Evolutionary conservation across 805 yeast species (phyloP).

Genomic region (Candida sakaeoensis): DNA sequence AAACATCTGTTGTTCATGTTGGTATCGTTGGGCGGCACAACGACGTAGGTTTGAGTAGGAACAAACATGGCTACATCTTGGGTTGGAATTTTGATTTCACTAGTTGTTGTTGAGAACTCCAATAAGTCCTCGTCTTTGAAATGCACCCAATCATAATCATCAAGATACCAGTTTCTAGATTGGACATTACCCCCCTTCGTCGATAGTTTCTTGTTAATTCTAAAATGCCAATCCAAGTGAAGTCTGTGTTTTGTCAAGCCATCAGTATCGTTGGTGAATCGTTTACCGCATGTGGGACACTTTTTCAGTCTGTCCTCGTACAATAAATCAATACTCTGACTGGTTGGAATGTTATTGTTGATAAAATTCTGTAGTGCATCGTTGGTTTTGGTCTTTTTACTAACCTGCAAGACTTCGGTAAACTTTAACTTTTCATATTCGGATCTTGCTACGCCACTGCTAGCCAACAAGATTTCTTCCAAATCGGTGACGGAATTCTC

Average conservation of each 20-base stretch:
- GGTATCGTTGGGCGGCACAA: conserved; percentile 60
- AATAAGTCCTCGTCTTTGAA: conserved; percentile 62
- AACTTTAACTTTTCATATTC: conserved; percentile 34
- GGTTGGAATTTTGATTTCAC: neutral
- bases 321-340: conserved; percentile 33
- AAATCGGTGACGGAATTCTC: conserved; percentile 18
- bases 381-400: conserved; percentile 14
- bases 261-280: conserved; percentile 61
- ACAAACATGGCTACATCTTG: neutral
- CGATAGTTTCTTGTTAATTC: conserved; percentile 73
- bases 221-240: conserved; percentile 95
- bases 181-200: conserved; percentile 43
- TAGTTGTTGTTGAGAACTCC: conserved; percentile 27
- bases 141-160: conserved; percentile 65
- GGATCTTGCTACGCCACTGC: conserved; percentile 17
- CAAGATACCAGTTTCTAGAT: conserved; percentile 79
- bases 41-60: conserved; percentile 38
- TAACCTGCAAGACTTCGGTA: conserved; percentile 27
- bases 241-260: conserved; percentile 53
- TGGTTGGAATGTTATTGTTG: conserved; percentile 30
- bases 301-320: conserved; percentile 68
- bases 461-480: conserved; percentile 20
- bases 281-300: conserved; percentile 85
- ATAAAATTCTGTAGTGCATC: conserved; percentile 35
- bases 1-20: conserved; percentile 47